Evolutionary conservation across 2,329 filamentous ascomycete genomes (phyloP).

Genomic region (Aspergillus japonicus): DNA sequence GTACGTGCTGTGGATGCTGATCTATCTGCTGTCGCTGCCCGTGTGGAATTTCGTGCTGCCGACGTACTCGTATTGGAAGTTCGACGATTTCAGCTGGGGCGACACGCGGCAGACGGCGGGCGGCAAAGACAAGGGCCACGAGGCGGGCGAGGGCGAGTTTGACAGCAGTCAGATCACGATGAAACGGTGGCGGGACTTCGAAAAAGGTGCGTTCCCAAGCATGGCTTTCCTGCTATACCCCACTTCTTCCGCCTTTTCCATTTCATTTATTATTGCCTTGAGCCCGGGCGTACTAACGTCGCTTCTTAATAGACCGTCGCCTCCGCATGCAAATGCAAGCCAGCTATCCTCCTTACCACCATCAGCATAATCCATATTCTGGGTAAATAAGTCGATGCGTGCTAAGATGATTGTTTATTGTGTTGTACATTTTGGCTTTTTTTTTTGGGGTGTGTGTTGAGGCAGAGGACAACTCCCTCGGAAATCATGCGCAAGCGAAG

Average conservation of each 20-base stretch:
- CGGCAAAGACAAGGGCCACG: slow-evolving; percentile 81
- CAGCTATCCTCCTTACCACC: neutral
- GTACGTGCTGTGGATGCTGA: slow-evolving; percentile 95
- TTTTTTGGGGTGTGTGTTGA: too few relatives aligned
- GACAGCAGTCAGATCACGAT: slow-evolving; percentile 99
- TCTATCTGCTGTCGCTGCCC: slow-evolving; percentile 89
- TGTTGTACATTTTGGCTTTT: too few relatives aligned
- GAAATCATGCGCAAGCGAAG: too few relatives aligned
- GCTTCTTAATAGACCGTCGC: slow-evolving; percentile 28
- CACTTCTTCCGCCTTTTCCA: too few relatives aligned
- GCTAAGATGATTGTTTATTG: too few relatives aligned
- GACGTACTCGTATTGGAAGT: slow-evolving; percentile 97
- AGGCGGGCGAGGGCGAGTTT: slow-evolving; percentile 88
- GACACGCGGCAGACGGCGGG: slow-evolving; percentile 94
- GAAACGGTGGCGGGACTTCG: slow-evolving; percentile 98
- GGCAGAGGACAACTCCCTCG: too few relatives aligned
- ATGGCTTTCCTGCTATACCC: too few relatives aligned
- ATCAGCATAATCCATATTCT: neutral
- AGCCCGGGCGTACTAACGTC: neutral
- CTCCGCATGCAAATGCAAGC: slow-evolving; percentile 28
- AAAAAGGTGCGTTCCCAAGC: slow-evolving; percentile 58
- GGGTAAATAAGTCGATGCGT: too few relatives aligned
- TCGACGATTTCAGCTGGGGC: slow-evolving; percentile 99
- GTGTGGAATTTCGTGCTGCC: slow-evolving; percentile 98
- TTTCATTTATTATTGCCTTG: too few relatives aligned